Percentiles rank a stretch among this genome's conserved stretches.
phyloP scores from a whole-genome alignment of 192 early-diverging fungal species.

The Coemansia sp. region DNA sequence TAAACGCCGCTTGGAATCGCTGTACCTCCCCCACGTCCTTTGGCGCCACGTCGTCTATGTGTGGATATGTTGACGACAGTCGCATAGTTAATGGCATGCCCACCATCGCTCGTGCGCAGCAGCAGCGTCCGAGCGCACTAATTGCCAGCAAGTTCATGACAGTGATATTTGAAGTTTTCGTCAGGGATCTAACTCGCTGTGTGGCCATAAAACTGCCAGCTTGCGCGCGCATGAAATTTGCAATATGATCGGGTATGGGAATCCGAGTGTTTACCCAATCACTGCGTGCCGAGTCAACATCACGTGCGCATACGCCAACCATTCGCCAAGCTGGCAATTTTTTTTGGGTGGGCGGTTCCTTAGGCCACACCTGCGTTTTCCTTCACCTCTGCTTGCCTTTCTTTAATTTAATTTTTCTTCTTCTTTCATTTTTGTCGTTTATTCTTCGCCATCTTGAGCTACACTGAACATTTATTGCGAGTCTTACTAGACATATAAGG shows the following conservation, averaged over 20 bases:
- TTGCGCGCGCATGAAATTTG: background rate
- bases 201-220: too few species aligned
- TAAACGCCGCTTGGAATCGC: constrained; percentile 57
- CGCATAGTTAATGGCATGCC: background rate
- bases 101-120: background rate
- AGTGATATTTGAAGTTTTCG: background rate
- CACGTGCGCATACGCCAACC: constrained; percentile 10
- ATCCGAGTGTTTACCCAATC: constrained; percentile 31
- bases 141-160: background rate
- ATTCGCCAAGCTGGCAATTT: constrained; percentile 8
- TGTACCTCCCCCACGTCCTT: constrained; percentile 53
- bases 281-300: constrained; percentile 39
- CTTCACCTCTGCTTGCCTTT: background rate
- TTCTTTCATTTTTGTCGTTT: constrained; percentile 26
- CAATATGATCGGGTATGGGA: constrained; percentile 21
- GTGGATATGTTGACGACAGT: constrained; percentile 4
- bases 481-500: constrained; percentile 7
- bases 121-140: background rate
- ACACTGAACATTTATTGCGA: constrained; percentile 20
- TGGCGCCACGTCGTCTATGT: constrained; percentile 29
- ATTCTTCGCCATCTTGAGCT: constrained; percentile 12
- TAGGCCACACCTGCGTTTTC: background rate
- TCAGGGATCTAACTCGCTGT: background rate
- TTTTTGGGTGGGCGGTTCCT: background rate
- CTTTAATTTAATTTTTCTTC: constrained; percentile 20